Percentiles rank a stretch among this genome's conserved stretches.
These are phyloP conservation scores for Stereum hirsutum DNA, from an alignment of 1,284 basidiomycete species.

Conservation along the genomic window DNA sequence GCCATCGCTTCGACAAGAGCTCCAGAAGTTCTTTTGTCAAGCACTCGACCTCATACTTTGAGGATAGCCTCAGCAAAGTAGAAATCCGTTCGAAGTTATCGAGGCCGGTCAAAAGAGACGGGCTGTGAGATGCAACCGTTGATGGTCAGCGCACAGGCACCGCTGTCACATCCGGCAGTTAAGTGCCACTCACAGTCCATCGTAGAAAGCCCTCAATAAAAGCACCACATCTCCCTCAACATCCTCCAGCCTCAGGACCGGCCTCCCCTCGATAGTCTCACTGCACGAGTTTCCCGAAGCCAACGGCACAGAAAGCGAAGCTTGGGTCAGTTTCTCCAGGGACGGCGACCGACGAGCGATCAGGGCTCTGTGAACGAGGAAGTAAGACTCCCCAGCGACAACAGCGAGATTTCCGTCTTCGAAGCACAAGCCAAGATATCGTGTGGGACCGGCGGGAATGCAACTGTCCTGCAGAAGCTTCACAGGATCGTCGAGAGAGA, in stretches of 20 bases:
- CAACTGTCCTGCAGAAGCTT: conserved; percentile 11
- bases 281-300: conserved; percentile 5
- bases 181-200: conserved; percentile 37
- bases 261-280: conserved; percentile 40
- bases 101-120: conserved; percentile 30
- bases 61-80: conserved; percentile 49
- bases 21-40: conserved; percentile 46
- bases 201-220: conserved; percentile 53
- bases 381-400: conserved; percentile 44
- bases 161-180: neutral
- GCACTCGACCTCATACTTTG: conserved; percentile 47
- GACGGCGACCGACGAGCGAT: conserved; percentile 49
- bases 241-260: conserved; percentile 43
- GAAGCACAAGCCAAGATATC: conserved; percentile 50
- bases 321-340: conserved; percentile 28
- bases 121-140: conserved; percentile 1
- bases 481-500: neutral
- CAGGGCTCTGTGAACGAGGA: conserved; percentile 59
- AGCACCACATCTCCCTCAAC: conserved; percentile 39
- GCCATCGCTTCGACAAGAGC: conserved; percentile 44
- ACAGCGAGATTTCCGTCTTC: conserved; percentile 58
- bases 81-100: conserved; percentile 26
- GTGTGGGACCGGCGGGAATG: conserved; percentile 22
- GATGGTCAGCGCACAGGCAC: no score
- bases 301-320: neutral